phyloP scores from a whole-genome alignment of 768 basidiomycete species.

The Pilatotrama ljubarskyi region DNA sequence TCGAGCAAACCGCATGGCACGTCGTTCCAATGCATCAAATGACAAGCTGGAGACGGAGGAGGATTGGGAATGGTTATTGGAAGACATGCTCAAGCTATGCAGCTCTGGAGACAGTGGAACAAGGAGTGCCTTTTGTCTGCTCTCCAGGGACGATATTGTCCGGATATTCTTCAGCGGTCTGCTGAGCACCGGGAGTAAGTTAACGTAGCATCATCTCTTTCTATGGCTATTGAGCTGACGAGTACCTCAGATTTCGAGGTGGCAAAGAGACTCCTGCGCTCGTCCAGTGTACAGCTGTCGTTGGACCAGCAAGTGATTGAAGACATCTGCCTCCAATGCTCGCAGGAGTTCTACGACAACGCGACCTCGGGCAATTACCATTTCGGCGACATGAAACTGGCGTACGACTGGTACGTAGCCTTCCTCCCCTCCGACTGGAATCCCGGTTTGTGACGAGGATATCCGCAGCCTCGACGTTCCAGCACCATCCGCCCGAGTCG shows the following conservation, averaged over 20 bases:
- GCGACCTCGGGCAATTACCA: conserved; percentile 90
- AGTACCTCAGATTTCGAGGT: conserved; percentile 57
- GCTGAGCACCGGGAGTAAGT: conserved; percentile 86
- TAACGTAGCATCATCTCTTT: background rate
- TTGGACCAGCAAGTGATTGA: conserved; percentile 59
- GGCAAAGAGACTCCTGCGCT: conserved; percentile 60
- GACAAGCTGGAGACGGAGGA: conserved; percentile 58
- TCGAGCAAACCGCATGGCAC: conserved; percentile 85
- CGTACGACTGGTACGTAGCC: conserved; percentile 82
- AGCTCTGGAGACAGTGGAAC: conserved; percentile 61
- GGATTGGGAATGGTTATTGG: conserved; percentile 86
- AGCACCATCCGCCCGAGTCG: conserved; percentile 56
- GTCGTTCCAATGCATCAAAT: conserved; percentile 57
- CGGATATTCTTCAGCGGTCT: conserved; percentile 87
- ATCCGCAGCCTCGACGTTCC: conserved; percentile 72
- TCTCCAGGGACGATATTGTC: conserved; percentile 69
- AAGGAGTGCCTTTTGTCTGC: conserved; percentile 77
- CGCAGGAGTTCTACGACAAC: conserved; percentile 94
- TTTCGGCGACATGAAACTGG: conserved; percentile 92
- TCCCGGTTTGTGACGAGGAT: background rate
- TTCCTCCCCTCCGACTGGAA: background rate
- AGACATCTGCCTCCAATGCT: conserved; percentile 76
- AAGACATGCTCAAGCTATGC: conserved; percentile 86
- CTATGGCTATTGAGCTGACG: conserved; percentile 5
- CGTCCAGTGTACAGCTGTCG: conserved; percentile 45